These are phyloP conservation scores for Aspergillus aculeatus DNA, from an alignment of 2,329 filamentous ascomycete genomes.

Conservation along the genomic window DNA sequence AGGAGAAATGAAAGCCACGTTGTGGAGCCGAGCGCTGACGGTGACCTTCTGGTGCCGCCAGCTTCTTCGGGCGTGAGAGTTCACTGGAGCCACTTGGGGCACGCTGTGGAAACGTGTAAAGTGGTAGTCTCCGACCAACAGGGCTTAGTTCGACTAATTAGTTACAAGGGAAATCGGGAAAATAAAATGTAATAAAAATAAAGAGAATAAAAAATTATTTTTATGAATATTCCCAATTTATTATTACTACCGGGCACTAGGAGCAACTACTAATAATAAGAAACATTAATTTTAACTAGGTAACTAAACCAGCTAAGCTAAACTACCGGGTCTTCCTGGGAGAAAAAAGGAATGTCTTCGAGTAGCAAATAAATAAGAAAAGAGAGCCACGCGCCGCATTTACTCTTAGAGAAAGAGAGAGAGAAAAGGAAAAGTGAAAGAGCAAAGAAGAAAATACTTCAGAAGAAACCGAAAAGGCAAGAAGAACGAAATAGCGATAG, in stretches of 20 bases:
- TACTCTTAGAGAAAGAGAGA: background rate
- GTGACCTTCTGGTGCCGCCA: constrained; percentile 36
- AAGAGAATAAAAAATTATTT: constrained; percentile 3
- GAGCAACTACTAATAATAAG: constrained; percentile 7
- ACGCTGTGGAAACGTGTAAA: constrained; percentile 21
- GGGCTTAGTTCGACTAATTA: constrained; percentile 5
- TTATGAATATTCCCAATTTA: constrained; percentile 7
- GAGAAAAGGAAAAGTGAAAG: background rate
- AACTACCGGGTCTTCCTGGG: background rate
- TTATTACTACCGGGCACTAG: constrained; percentile 3
- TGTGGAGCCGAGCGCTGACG: constrained; percentile 34
- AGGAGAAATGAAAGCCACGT: constrained; percentile 30
- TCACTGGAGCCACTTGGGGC: constrained; percentile 15
- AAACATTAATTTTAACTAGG: constrained; percentile 9
- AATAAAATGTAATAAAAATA: no score
- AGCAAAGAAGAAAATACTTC: background rate
- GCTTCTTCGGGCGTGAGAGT: constrained; percentile 25
- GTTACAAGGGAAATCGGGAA: no score
- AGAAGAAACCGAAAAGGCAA: no score
- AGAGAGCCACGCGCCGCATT: background rate
- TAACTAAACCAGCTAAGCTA: background rate
- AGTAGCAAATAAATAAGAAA: background rate
- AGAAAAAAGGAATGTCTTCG: background rate
- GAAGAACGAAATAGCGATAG: background rate
- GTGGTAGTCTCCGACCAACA: constrained; percentile 5